Percentiles rank a stretch among this genome's conserved stretches.
These are phyloP conservation scores for Acanthamoeba quina DNA, from an alignment of 208 protist genomes.

Conservation along the genomic window DNA sequence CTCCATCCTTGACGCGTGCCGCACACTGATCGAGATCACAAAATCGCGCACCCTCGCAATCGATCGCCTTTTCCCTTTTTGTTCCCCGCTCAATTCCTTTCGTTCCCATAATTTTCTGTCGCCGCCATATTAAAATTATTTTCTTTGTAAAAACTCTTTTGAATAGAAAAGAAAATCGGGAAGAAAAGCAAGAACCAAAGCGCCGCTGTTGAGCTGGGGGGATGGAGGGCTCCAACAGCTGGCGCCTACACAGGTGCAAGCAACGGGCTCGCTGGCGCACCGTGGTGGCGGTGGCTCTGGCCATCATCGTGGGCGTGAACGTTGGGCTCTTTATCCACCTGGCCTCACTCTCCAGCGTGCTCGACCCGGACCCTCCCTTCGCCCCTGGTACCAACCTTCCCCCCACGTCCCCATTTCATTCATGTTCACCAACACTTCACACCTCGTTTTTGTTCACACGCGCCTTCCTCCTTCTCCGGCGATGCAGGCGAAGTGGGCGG, in stretches of 20 bases:
- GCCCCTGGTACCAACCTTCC: neutral
- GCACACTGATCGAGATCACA: neutral
- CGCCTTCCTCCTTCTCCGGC: neutral
- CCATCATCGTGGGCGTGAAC: neutral
- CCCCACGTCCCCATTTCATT: neutral
- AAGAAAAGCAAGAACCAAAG: neutral
- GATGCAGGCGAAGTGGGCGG: neutral
- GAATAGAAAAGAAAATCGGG: neutral
- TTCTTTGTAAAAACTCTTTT: too few species aligned
- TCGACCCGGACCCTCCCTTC: neutral
- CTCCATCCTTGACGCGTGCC: constrained; percentile 72
- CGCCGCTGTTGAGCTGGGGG: neutral
- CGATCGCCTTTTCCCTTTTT: neutral
- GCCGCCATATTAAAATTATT: neutral
- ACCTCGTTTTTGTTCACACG: too few species aligned
- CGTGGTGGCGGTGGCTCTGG: neutral
- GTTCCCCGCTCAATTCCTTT: neutral
- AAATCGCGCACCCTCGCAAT: neutral
- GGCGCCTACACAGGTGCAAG: neutral
- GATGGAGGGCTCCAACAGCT: neutral
- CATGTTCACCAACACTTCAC: neutral
- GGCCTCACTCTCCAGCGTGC: neutral
- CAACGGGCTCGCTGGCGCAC: neutral
- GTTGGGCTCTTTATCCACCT: neutral
- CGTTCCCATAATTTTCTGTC: neutral